Conservation (phyloP, 768 basidiomycete species). For the Rhodotorula taiwanensis region DNA sequence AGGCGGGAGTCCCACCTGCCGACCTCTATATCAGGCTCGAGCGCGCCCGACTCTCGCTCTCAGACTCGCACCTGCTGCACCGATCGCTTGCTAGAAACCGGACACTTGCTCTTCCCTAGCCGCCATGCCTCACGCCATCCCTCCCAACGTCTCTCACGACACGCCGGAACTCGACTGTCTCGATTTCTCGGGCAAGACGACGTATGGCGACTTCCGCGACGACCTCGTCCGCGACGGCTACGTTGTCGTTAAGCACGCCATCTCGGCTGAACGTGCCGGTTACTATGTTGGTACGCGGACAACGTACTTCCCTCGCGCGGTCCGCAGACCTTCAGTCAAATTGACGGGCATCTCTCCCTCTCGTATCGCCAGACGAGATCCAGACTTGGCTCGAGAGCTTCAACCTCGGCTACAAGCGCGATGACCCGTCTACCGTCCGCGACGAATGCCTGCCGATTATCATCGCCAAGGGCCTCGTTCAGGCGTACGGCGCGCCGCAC, state of each 20-base stretch:
- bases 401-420: constrained; percentile 44
- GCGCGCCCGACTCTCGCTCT: too few relatives aligned
- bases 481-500: constrained; percentile 31
- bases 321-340: too few relatives aligned
- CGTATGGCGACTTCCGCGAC: constrained; percentile 21
- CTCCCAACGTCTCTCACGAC: constrained; percentile 9
- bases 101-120: neutral
- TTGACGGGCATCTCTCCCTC: neutral
- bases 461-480: constrained; percentile 14
- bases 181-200: constrained; percentile 19
- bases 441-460: constrained; percentile 42
- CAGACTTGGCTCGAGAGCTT: constrained; percentile 44
- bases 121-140: constrained; percentile 8
- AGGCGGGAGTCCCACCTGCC: neutral
- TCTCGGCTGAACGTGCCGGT: neutral
- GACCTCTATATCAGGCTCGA: neutral
- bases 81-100: too few relatives aligned
- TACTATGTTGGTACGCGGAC: neutral
- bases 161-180: constrained; percentile 19
- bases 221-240: constrained; percentile 15
- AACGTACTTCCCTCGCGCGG: neutral
- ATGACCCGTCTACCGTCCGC: constrained; percentile 44
- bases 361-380: constrained; percentile 15
- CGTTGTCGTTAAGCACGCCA: constrained; percentile 11
- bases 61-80: too few relatives aligned